Conservation (phyloP, 345 rosid species). For the Garcia nutans region DNA sequence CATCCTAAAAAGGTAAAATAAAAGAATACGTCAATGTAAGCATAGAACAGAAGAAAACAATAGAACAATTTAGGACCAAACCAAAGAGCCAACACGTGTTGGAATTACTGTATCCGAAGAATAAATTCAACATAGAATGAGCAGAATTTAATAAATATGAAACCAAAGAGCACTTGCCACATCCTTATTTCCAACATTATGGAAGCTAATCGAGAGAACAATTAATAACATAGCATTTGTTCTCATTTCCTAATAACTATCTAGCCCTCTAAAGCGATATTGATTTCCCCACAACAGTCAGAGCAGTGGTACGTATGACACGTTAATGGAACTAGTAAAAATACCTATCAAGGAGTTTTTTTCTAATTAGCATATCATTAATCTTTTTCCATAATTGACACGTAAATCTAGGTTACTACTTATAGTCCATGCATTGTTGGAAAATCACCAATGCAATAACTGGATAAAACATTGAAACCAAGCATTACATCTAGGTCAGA, state of each 20-base stretch:
- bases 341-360: background rate
- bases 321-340: background rate
- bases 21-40: background rate
- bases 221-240: background rate
- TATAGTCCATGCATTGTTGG: background rate
- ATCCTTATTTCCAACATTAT: background rate
- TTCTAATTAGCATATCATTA: background rate
- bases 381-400: background rate
- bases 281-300: background rate
- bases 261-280: background rate
- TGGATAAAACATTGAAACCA: too few species aligned
- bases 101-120: background rate
- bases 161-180: too few species aligned
- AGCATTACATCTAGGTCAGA: background rate
- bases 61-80: background rate
- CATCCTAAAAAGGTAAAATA: slow-evolving; percentile 47
- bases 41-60: background rate
- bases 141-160: too few species aligned
- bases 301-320: background rate
- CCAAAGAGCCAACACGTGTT: background rate
- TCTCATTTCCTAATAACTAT: background rate
- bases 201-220: background rate
- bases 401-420: background rate
- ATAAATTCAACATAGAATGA: background rate
- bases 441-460: background rate